Conservation (phyloP, 495 filamentous ascomycete genomes). For the Talaromyces trachyspermus region DNA sequence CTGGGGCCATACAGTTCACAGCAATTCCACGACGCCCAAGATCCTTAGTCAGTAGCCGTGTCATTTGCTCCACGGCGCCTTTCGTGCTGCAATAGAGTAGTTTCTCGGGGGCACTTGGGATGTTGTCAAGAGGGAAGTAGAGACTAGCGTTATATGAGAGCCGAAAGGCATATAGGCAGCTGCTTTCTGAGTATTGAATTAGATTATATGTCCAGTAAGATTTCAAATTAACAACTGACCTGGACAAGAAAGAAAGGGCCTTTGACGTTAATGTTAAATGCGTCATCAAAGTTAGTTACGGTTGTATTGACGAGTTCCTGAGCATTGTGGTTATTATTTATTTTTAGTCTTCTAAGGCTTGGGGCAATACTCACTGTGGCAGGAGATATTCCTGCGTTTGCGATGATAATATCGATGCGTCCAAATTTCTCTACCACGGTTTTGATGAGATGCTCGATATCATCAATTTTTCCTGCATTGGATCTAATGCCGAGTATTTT, state of each 20-base stretch:
- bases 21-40: conserved; percentile 50
- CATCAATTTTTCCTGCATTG: conserved; percentile 30
- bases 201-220: neutral
- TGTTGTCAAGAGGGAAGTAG: conserved; percentile 39
- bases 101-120: conserved; percentile 47
- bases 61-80: conserved; percentile 65
- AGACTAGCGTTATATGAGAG: conserved; percentile 53
- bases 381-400: conserved; percentile 45
- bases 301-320: conserved; percentile 41
- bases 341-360: neutral
- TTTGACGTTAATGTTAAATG: conserved; percentile 55
- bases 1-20: conserved; percentile 59
- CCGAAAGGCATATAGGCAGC: conserved; percentile 51
- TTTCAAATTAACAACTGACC: conserved; percentile 22
- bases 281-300: conserved; percentile 50
- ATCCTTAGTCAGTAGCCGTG: conserved; percentile 57
- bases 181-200: conserved; percentile 38
- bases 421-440: conserved; percentile 36
- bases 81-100: conserved; percentile 57
- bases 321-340: neutral
- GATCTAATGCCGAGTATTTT: conserved; percentile 48
- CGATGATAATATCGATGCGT: conserved; percentile 55
- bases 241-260: conserved; percentile 58
- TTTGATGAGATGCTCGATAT: conserved; percentile 36
- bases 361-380: conserved; percentile 36